Evolutionary conservation across 805 yeast species (phyloP).

Genomic region (Ogataea henricii): DNA sequence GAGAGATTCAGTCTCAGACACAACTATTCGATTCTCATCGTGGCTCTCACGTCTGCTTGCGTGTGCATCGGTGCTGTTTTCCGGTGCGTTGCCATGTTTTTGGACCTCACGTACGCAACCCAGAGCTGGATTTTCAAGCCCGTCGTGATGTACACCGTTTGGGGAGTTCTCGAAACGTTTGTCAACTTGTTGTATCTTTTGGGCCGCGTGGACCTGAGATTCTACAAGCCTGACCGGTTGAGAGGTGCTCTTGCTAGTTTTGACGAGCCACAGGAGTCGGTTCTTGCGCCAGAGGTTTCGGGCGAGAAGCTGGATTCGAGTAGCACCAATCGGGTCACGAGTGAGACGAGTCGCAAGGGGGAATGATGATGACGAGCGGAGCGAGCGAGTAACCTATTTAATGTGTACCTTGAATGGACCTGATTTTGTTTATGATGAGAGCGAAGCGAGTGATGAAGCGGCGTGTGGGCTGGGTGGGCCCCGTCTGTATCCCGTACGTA

Average conservation of each 20-base stretch:
- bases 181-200: slow-evolving; percentile 58
- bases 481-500: too few species aligned
- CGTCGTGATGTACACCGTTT: slow-evolving; percentile 63
- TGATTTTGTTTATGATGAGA: too few species aligned
- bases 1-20: slow-evolving; percentile 42
- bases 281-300: not conserved
- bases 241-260: too few species aligned
- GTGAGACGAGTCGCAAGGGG: too few species aligned
- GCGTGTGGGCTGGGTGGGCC: too few species aligned
- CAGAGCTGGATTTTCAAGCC: slow-evolving; percentile 51
- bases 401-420: too few species aligned
- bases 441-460: too few species aligned
- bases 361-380: too few species aligned
- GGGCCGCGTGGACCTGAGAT: slow-evolving; percentile 72
- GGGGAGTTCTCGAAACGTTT: slow-evolving; percentile 67
- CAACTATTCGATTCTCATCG: slow-evolving; percentile 50
- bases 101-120: slow-evolving; percentile 31
- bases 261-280: not conserved
- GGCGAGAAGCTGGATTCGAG: not conserved
- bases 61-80: slow-evolving; percentile 52
- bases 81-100: slow-evolving; percentile 51
- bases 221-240: slow-evolving; percentile 76
- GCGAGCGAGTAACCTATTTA: too few species aligned
- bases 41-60: slow-evolving; percentile 48
- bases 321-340: too few species aligned